phyloP scores from a whole-genome alignment of 2,329 filamentous ascomycete species.

The Cyclaneusma minus region DNA sequence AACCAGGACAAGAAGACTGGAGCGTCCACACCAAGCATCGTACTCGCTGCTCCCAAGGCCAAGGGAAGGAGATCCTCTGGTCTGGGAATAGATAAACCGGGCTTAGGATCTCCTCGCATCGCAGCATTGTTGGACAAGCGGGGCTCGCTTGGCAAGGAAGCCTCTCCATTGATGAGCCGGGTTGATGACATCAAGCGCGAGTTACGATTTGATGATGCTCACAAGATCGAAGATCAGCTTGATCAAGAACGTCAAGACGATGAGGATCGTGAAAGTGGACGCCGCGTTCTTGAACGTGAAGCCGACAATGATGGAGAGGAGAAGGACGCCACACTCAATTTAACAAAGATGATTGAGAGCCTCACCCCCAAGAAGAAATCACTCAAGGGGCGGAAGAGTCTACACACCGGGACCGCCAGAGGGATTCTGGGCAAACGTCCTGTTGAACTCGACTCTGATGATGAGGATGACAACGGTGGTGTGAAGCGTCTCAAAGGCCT shows the following conservation, averaged over 20 bases:
- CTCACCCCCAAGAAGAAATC: conserved; percentile 61
- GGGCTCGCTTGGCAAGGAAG: conserved; percentile 53
- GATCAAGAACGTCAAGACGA: conserved; percentile 47
- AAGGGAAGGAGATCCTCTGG: conserved; percentile 51
- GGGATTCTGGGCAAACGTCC: conserved; percentile 64
- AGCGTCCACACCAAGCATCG: conserved; percentile 42
- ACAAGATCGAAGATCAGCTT: conserved; percentile 43
- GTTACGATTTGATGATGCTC: conserved; percentile 52
- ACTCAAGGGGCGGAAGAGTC: conserved; percentile 55
- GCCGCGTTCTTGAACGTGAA: conserved; percentile 38
- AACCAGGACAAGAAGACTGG: conserved; percentile 37
- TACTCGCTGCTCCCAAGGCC: conserved; percentile 44
- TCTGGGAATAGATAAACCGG: conserved; percentile 51
- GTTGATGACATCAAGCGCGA: conserved; percentile 21
- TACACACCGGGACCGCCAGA: conserved; percentile 59
- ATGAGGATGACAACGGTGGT: conserved; percentile 40
- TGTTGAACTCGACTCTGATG: conserved; percentile 47
- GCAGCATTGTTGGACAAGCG: conserved; percentile 56
- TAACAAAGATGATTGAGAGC: conserved; percentile 65
- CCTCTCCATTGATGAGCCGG: conserved; percentile 38
- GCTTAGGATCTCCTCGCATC: conserved; percentile 62
- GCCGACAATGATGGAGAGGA: conserved; percentile 33
- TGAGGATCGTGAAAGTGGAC: conserved; percentile 41
- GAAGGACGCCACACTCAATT: conserved; percentile 46
- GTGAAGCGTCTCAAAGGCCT: conserved; percentile 57